Base-by-base conservation (phyloP, 305 asterid genomes). In the Fraxinus platypoda region DNA sequence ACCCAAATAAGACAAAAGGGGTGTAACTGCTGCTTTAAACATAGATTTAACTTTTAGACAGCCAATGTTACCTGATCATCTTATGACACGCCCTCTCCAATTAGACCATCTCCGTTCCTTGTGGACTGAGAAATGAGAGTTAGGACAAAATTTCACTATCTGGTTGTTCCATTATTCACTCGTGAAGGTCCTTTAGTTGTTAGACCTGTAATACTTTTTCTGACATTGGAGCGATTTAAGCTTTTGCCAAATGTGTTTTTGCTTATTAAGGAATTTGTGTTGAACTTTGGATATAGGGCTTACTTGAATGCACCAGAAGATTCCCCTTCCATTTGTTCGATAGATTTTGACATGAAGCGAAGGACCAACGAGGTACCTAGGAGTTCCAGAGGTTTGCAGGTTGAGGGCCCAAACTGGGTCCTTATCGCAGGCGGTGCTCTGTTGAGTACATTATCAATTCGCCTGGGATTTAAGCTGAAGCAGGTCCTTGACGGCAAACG, bases 391-490 rank as follows among this genome's bases (percentile, higher is more conserved):
- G 87, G 88, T 82, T 83, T 82, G 38, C 93, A 87, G 79, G 88
- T 87, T 46, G 97, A 91, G 81, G 95, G 97, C 52, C 93, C 97
- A 15, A 93, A 95, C 81, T 95, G 98, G 98, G 81, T 95, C 83
- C 87, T 95, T 82, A 90, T 95, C 82, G 98, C 97, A 30, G 98
- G 98, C 52, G 91, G 97, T 89, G 97, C 95, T 41, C 84, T 95
- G 85, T 81, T 95, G 81, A 93, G 98, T 88, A 91, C 94, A 31
- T 81, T 95, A 81, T 93, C 98, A 13, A 79, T 95, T 83, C 97
- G 95, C 84, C 89, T 95, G 66, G 98, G 98, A 66, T 95, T 85
- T 85, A 93, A 92, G 90, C 90, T 95, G 87, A 93, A 94, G 86
- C 98, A 93, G 89, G 90, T 87, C 79, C 88, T 90, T 77, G 98